Evolutionary conservation across 2,329 filamentous ascomycete species (phyloP), one percentile per base, ranked within the genome.

Genomic region (Trichoderma brevicompactum): DNA sequence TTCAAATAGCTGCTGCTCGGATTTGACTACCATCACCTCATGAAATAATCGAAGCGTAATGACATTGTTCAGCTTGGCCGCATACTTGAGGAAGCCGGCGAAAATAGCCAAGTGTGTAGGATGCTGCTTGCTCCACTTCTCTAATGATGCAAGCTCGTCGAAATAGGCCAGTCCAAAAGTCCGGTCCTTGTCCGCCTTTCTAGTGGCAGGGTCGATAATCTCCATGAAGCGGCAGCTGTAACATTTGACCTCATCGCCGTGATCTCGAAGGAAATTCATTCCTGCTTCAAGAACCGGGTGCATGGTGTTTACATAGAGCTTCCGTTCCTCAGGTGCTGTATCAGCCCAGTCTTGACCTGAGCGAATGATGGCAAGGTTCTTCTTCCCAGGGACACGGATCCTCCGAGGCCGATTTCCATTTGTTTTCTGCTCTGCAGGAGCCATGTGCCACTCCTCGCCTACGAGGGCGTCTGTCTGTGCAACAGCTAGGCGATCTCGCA

Each of bases 261-360:
- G 67, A 59, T 82, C 78, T 0, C 79, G 76, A 1, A 82, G 72
- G 65, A 80, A 82, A 17, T 76, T 70, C 80, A 82, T 82, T 0
- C 80, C 80, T 46, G 72, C 72, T 17, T 72, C 71, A 6, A 82
- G 72, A 1, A 80, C 77, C 0, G 80, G 80, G 61, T 81, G 79
- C 78, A 82, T 81, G 5, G 76, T 80, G 32, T 75, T 73, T 9
- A 81, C 72, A 67, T 82, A 82, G 2, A 82, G 68, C 50, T 76
- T 73, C 1, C 79, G 74, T 71, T 82, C 80, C 34, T 76, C 73
- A 1, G 77, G 76, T 5, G 70, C 65, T 2, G 79, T 80, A 28
- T 70, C 73, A 0, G 74, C 76, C 80, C 79, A 82, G 65, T 82
- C 79, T 67, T 82, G 80, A 0, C 79, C 80, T 0, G 79, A 81